phyloP scores from a whole-genome alignment of 768 basidiomycete genomes.

The Mycena indigotica region DNA sequence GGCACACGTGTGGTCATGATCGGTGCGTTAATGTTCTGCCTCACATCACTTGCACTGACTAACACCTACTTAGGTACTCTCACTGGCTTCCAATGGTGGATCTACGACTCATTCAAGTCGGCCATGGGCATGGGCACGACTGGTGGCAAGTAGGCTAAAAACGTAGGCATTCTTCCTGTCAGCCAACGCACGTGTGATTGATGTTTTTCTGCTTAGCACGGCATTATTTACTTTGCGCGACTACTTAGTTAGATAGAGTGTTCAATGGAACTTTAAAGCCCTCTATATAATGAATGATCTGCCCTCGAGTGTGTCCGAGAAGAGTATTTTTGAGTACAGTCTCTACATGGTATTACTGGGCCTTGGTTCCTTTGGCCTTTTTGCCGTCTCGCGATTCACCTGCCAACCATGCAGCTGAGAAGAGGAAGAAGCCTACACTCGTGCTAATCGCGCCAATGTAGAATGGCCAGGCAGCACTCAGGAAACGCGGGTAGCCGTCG shows the following conservation, averaged over 20 bases:
- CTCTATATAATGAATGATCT: constrained; percentile 1
- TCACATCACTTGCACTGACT: background rate
- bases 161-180: background rate
- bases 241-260: background rate
- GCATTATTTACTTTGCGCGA: background rate
- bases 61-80: constrained; percentile 33
- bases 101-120: constrained; percentile 86
- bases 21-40: constrained; percentile 42
- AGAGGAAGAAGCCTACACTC: constrained; percentile 80
- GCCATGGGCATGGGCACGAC: constrained; percentile 86
- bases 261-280: constrained; percentile 5
- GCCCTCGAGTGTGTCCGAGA: background rate
- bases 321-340: constrained; percentile 6
- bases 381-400: constrained; percentile 72
- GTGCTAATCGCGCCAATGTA: constrained; percentile 91
- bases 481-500: constrained; percentile 94
- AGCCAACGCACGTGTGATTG: constrained; percentile 14
- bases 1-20: constrained; percentile 89
- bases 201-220: constrained; percentile 2
- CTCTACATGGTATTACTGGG: constrained; percentile 36
- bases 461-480: constrained; percentile 95
- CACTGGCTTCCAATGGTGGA: constrained; percentile 92
- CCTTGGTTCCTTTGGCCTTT: constrained; percentile 48
- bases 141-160: constrained; percentile 69
- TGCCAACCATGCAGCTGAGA: constrained; percentile 84